A percentile compares a stretch with the other conserved stretches of the same genome.
Evolutionary conservation across 495 filamentous ascomycete species (phyloP).

Genomic region (Cairneyella variabilis): DNA sequence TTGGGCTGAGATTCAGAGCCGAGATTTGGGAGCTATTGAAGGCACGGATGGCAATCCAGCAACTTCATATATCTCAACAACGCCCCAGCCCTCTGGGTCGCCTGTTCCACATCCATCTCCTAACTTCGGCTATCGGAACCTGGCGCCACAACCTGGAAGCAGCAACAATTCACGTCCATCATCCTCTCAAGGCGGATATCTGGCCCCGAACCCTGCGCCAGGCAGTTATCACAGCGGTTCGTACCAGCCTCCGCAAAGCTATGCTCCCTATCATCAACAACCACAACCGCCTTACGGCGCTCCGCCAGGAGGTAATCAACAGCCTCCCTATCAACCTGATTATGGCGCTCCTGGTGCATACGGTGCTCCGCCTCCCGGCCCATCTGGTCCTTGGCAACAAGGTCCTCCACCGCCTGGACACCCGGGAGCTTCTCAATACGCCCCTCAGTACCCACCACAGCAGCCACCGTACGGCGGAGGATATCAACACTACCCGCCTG

Average conservation of each 20-base stretch:
- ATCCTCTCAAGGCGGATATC: conserved; percentile 14
- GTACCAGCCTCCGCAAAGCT: background rate
- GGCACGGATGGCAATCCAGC: conserved; percentile 18
- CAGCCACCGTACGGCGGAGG: conserved; percentile 6
- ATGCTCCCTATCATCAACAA: conserved; percentile 4
- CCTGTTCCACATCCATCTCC: conserved; percentile 13
- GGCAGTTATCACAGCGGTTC: conserved; percentile 11
- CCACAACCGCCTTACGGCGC: conserved; percentile 22
- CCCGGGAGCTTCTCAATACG: background rate
- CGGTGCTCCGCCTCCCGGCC: background rate
- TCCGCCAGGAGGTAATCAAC: too few relatives aligned
- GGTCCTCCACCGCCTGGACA: conserved; percentile 4
- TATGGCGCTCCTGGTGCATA: background rate
- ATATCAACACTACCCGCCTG: background rate
- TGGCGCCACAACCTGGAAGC: conserved; percentile 6
- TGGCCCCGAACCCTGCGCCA: conserved; percentile 11
- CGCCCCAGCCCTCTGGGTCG: conserved; percentile 7
- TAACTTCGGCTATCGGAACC: conserved; percentile 26
- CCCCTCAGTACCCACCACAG: background rate
- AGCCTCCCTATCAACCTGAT: background rate
- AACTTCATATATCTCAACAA: conserved; percentile 5
- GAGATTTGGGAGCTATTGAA: conserved; percentile 38
- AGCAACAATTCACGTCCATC: conserved; percentile 8
- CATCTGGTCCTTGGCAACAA: conserved; percentile 2
- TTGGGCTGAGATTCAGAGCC: conserved; percentile 46